phyloP scores from a whole-genome alignment of 2,329 filamentous ascomycete genomes.

The Eutypa lata region DNA sequence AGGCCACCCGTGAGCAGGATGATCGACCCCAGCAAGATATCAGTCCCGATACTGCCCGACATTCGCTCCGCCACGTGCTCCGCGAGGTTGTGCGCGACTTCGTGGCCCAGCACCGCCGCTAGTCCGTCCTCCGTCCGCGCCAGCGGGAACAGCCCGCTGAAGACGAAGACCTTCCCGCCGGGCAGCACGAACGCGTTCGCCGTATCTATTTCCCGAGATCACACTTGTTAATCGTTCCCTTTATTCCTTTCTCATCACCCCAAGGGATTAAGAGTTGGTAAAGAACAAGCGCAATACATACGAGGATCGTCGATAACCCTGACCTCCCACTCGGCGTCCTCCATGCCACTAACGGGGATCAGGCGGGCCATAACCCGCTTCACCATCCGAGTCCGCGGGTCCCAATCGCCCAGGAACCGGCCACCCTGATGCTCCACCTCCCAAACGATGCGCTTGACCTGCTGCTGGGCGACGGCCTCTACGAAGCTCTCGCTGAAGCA shows the following conservation, averaged over 20 bases:
- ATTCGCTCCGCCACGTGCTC: constrained; percentile 65
- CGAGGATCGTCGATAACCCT: constrained; percentile 66
- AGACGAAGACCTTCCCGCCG: constrained; percentile 77
- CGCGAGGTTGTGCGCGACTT: constrained; percentile 74
- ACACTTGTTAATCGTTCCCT: no score
- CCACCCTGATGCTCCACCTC: constrained; percentile 50
- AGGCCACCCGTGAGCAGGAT: constrained; percentile 47
- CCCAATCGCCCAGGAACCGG: constrained; percentile 56
- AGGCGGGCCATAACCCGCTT: constrained; percentile 62
- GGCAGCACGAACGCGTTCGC: constrained; percentile 77
- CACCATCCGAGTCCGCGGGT: constrained; percentile 56
- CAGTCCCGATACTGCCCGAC: constrained; percentile 50
- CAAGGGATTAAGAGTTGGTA: no score
- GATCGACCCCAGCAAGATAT: constrained; percentile 47
- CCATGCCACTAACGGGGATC: constrained; percentile 64
- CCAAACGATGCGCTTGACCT: constrained; percentile 56
- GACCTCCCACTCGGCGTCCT: constrained; percentile 64
- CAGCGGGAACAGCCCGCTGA: constrained; percentile 67
- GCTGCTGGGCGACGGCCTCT: constrained; percentile 46
- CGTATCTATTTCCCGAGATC: constrained; percentile 34
- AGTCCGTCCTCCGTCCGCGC: constrained; percentile 66
- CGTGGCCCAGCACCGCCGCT: constrained; percentile 74
- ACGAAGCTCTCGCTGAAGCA: constrained; percentile 57
- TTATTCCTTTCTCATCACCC: no score
- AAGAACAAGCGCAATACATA: no score